These are phyloP conservation scores for Thinopyrum elongatum DNA, from an alignment of 176 grass and related monocot species.

Conservation along the genomic window DNA sequence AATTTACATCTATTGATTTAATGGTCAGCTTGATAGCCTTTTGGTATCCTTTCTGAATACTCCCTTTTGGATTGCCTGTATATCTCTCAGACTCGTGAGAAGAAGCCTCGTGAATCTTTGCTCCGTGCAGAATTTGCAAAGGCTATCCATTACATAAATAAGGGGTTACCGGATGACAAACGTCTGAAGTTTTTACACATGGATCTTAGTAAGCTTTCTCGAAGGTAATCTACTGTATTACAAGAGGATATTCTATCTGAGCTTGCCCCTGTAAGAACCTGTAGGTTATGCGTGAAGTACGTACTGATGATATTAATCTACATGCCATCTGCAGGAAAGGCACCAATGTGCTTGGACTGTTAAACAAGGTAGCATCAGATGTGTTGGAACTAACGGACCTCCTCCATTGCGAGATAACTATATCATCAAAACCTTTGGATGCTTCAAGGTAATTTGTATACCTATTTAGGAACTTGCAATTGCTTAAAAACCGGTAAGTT, in stretches of 20 bases:
- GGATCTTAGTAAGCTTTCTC: constrained; percentile 94
- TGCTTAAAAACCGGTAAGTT: not conserved
- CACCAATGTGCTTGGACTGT: constrained; percentile 60
- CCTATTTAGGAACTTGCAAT: not conserved
- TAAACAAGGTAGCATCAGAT: constrained; percentile 75
- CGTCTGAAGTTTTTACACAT: constrained; percentile 90
- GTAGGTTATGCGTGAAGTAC: constrained; percentile 20
- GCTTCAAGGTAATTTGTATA: constrained; percentile 44
- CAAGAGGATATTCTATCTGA: constrained; percentile 9
- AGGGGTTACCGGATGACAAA: constrained; percentile 58
- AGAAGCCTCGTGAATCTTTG: constrained; percentile 94
- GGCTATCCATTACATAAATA: constrained; percentile 89
- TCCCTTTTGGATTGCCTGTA: constrained; percentile 15
- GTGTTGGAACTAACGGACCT: constrained; percentile 76
- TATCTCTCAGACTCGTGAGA: constrained; percentile 84
- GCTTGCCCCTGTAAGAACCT: constrained; percentile 6
- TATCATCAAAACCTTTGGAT: constrained; percentile 37
- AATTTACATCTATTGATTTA: constrained; percentile 11
- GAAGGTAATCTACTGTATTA: constrained; percentile 53
- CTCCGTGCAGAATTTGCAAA: constrained; percentile 90
- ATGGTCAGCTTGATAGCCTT: constrained; percentile 10
- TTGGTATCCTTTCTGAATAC: constrained; percentile 27
- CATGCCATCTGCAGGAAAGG: constrained; percentile 64
- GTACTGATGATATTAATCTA: not conserved
- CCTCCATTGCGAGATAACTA: constrained; percentile 63